Evolutionary conservation across 139 green algal genomes (phyloP).

Genomic region (Micractinium conductrix): DNA sequence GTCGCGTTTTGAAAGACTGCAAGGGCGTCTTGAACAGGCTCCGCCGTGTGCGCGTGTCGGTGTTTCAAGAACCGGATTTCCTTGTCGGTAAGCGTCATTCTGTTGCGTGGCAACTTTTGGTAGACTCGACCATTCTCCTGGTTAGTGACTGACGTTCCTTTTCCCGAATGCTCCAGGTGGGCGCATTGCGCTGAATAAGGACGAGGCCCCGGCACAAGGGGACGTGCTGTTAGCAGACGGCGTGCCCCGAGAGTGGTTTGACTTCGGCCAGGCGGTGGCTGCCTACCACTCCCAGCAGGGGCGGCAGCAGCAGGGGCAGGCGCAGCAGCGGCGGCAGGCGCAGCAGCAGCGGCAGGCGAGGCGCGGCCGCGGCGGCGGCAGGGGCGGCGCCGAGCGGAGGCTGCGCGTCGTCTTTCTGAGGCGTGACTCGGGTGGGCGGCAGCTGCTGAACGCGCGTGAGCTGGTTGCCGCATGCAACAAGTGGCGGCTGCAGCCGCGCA

Average conservation of each 20-base stretch:
- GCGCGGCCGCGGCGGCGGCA: not conserved
- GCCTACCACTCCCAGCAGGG: not conserved
- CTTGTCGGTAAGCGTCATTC: no score
- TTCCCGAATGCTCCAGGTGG: not conserved
- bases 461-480: not conserved
- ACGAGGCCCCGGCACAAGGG: not conserved
- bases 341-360: not conserved
- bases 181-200: not conserved
- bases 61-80: no score
- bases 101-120: no score
- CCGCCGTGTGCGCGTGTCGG: no score
- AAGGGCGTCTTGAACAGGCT: no score
- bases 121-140: no score
- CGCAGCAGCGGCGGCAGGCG: not conserved
- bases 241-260: not conserved
- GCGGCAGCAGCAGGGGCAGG: not conserved
- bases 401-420: not conserved
- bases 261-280: conserved; percentile 3
- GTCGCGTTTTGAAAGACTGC: no score
- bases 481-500: not conserved
- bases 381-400: not conserved
- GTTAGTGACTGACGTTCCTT: no score
- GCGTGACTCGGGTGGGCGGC: not conserved
- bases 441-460: conserved; percentile 8
- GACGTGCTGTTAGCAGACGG: not conserved